Evolutionary conservation across 345 rosid genomes (phyloP), one percentile per base, ranked within the genome.

Genomic region (Rhizophora apiculata): DNA sequence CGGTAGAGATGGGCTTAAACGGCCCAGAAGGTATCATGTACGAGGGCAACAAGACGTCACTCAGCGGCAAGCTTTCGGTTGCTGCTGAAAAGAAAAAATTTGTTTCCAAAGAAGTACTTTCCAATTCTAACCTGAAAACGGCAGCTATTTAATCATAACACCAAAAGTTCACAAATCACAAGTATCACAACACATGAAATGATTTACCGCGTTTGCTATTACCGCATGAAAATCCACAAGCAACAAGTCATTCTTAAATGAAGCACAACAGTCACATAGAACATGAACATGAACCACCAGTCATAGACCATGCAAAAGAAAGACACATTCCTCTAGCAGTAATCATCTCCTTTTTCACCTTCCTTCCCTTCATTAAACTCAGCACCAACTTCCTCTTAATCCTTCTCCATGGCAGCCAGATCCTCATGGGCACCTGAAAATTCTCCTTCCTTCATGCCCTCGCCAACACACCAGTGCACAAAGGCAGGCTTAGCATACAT

Each of bases 51-150:
- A 85, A 70, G 71, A 82, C 89, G 11, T 80, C 93, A 34, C 81
- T 89, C 26, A 83, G 71, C 68, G 81, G 88, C 80, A 87, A 80
- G 77, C 93, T 89, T 39, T 65, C 85, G 1, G 83, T 79, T 24
- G 74, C 77, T 72, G 85, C 81, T 8, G 91, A 87, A 65, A 85
- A 84, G 34, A 75, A 62, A 26, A 75, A 80, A 2, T 72, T 87
- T 36, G 88, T 83, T 68, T 67, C 74, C 2, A 72, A 7, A 34
- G n/a, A n/a, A n/a, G n/a, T 7, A 37, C 43, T 37, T 11, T 1
- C 43, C 43, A 37, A 37, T 8, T 8, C 8, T 37, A 37, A 37
- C 13, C 9, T 37, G 43, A 37, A 37, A 37, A 2, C 43, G 2
- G 43, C 1, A 37, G 43, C 11, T 37, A 37, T 37, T 8, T 37